Evolutionary conservation across 1,284 basidiomycete genomes (phyloP), one percentile per base, ranked within the genome.

Genomic region (Flammula alnicola): DNA sequence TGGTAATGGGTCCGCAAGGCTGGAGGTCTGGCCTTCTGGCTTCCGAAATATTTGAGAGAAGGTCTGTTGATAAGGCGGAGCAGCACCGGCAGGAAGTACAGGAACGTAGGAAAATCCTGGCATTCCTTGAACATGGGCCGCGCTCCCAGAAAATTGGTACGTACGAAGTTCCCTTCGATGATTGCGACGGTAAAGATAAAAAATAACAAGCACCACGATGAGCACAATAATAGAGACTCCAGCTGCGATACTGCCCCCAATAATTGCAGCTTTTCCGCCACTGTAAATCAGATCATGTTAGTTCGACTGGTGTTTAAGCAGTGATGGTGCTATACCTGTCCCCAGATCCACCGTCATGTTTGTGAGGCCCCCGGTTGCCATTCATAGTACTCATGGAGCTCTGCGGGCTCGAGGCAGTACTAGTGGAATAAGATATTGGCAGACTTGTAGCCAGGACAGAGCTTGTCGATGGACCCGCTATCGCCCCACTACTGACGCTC

Each of bases 171-270:
- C 23, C 3, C 51, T 55, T 16, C 50, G 57, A 32, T 49, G 53
- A 25, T 57, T 63, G 16, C 63, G 58, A 17, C 58, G 61, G 32
- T 58, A 44, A 22, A 60, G 27, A 39, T 54, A 49, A 47, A 59
- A 60, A 6, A 49, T 43, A 7, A 62, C 17, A 8, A 63, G 16
- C 9, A 51, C 27, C 3, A 39, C 26, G 19, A 23, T 37, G 14
- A 58, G 44, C 4, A 61, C 26, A 9, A 52, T 48, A 8, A 63
- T 19, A 19, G 57, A n/a, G n/a, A 63, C 51, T 3, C 50, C 54
- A 20, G 55, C 63, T 31, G 56, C 59, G 17, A 62, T 44, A 29
- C 46, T 46, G 9, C 62, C 63, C 11, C 59, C 63, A n/a, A 63
- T 49, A 14, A 63, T 40, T 14, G 60, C 60, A n/a, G 31, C 14